A percentile compares a stretch with the other conserved stretches of the same genome.
These are phyloP conservation scores for Pseudogymnoascus sp. DNA, from an alignment of 2,329 filamentous ascomycete genomes.

Conservation along the genomic window DNA sequence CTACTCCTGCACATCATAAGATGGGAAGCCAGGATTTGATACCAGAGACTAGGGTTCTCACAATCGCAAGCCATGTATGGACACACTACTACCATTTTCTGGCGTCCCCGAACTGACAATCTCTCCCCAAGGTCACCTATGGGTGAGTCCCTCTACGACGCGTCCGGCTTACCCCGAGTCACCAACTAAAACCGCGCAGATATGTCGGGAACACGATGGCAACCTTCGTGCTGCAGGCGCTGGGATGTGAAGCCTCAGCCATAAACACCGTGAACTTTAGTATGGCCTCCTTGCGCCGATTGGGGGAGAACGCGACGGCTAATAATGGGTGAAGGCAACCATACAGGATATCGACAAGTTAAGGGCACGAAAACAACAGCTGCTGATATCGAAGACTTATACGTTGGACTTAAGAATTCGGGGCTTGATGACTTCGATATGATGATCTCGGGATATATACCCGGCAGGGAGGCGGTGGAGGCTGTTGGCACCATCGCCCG, in stretches of 20 bases:
- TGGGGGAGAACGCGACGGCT: neutral
- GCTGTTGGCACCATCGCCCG: conserved; percentile 77
- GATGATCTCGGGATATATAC: conserved; percentile 90
- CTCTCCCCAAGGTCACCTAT: conserved; percentile 56
- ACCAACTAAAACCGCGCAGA: conserved; percentile 39
- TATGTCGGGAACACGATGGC: conserved; percentile 98
- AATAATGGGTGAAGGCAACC: conserved; percentile 62
- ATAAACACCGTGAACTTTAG: conserved; percentile 98
- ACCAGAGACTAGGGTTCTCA: conserved; percentile 64
- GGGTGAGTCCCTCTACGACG: conserved; percentile 49
- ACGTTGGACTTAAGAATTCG: conserved; percentile 74
- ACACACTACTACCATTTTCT: conserved; percentile 13
- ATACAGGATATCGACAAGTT: conserved; percentile 85
- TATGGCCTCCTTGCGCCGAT: conserved; percentile 39
- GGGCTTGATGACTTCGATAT: conserved; percentile 86
- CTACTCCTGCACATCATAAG: neutral
- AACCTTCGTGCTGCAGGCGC: conserved; percentile 84
- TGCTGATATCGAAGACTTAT: conserved; percentile 76
- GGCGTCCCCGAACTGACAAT: conserved; percentile 18
- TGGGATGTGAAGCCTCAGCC: conserved; percentile 89
- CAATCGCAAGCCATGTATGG: conserved; percentile 91
- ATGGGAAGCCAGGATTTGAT: conserved; percentile 26
- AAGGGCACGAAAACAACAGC: conserved; percentile 78
- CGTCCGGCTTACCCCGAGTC: conserved; percentile 5
- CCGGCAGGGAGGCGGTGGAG: conserved; percentile 75